These are phyloP conservation scores for Hericium coralloides DNA, from an alignment of 768 basidiomycete genomes.

Conservation along the genomic window DNA sequence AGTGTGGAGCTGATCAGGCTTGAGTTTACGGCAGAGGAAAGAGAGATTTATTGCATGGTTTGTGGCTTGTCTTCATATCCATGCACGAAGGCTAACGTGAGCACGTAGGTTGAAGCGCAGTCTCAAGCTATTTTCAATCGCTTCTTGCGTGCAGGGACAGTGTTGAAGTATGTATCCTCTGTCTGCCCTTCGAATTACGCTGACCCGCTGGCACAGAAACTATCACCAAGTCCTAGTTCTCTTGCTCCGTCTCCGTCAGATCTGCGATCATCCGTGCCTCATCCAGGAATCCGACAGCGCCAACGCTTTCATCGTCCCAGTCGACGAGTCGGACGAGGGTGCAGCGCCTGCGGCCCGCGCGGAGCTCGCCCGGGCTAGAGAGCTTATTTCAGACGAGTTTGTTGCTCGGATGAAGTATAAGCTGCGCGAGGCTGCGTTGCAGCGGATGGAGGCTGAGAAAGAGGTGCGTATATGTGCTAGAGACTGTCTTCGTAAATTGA, in stretches of 20 bases:
- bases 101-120: slow-evolving; percentile 36
- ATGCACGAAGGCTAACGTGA: not conserved
- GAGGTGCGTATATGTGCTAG: slow-evolving; percentile 23
- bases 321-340: slow-evolving; percentile 27
- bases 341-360: slow-evolving; percentile 22
- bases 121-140: slow-evolving; percentile 58
- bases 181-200: not conserved
- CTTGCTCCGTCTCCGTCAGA: slow-evolving; percentile 50
- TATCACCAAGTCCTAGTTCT: slow-evolving; percentile 45
- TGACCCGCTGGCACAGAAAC: slow-evolving; percentile 28
- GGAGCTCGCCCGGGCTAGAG: slow-evolving; percentile 37
- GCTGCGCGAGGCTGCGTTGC: slow-evolving; percentile 32
- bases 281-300: slow-evolving; percentile 42
- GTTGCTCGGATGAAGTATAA: slow-evolving; percentile 40
- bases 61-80: not conserved
- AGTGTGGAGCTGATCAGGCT: slow-evolving; percentile 40
- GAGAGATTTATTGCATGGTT: slow-evolving; percentile 53
- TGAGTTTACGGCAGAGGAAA: slow-evolving; percentile 52
- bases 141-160: slow-evolving; percentile 52
- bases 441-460: slow-evolving; percentile 45
- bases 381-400: slow-evolving; percentile 36
- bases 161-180: slow-evolving; percentile 43
- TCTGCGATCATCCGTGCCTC: slow-evolving; percentile 60
- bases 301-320: slow-evolving; percentile 33
- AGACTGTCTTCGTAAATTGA: not conserved